These are phyloP conservation scores for Verticillium tricorpus DNA, from an alignment of 2,329 filamentous ascomycete genomes.

Conservation along the genomic window DNA sequence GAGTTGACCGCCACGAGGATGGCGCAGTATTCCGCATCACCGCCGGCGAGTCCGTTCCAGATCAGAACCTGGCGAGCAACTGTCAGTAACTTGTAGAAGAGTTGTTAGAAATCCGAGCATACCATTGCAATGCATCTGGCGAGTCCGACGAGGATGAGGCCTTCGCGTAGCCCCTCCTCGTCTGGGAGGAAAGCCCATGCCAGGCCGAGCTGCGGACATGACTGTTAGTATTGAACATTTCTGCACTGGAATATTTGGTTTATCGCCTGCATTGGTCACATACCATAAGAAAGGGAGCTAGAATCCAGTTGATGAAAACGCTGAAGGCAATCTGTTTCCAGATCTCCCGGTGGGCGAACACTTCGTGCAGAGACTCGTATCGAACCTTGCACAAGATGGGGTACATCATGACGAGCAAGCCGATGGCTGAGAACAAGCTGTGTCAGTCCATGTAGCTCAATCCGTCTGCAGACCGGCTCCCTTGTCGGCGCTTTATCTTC, in stretches of 20 bases:
- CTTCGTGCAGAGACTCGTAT: conserved; percentile 63
- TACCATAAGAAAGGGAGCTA: conserved; percentile 72
- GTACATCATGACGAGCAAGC: conserved; percentile 80
- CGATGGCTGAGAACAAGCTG: conserved; percentile 48
- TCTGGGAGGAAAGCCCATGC: conserved; percentile 58
- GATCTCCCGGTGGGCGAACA: conserved; percentile 51
- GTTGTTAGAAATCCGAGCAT: not conserved
- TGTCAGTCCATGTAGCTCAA: not conserved
- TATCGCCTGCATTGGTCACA: not conserved
- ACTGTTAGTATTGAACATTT: too few relatives aligned
- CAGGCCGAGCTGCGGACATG: conserved; percentile 40
- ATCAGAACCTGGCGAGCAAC: conserved; percentile 50
- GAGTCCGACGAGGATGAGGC: conserved; percentile 75
- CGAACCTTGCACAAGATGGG: conserved; percentile 75
- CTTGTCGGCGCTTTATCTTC: not conserved
- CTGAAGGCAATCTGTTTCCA: conserved; percentile 71
- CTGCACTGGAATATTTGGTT: too few relatives aligned
- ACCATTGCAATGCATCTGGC: conserved; percentile 82
- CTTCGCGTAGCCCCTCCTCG: conserved; percentile 45
- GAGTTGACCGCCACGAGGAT: conserved; percentile 66
- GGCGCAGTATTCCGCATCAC: conserved; percentile 71
- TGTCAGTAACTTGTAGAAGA: too few relatives aligned
- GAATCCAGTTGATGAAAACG: conserved; percentile 68
- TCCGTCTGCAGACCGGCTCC: too few relatives aligned
- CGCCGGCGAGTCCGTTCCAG: conserved; percentile 68